Conservation (phyloP, 257 asterid species). For the Parsonsia alboflavescens region DNA sequence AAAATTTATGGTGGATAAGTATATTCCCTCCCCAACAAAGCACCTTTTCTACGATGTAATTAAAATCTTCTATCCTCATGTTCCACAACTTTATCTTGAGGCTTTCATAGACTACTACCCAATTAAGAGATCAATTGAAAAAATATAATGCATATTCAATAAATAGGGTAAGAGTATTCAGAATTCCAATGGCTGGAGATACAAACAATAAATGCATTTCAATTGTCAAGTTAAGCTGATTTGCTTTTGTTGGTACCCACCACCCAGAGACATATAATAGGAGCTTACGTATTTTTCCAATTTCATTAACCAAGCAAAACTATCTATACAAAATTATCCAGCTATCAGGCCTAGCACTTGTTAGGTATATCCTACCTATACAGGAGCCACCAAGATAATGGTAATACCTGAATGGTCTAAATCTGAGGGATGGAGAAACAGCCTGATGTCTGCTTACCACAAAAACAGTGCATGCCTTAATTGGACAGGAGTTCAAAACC, state of each 20-base stretch:
- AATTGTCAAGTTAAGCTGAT: too few species aligned
- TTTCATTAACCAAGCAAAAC: neutral
- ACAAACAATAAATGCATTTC: too few species aligned
- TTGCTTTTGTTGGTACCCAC: neutral
- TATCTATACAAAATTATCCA: neutral
- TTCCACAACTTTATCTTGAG: neutral
- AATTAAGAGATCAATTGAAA: too few species aligned
- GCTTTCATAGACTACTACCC: too few species aligned
- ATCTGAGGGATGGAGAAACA: too few species aligned
- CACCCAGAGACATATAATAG: neutral
- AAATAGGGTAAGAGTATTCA: neutral
- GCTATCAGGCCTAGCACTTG: neutral
- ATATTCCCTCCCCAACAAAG: neutral
- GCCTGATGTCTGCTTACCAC: neutral
- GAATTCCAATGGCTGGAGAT: neutral
- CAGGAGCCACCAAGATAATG: neutral
- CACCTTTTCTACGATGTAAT: neutral
- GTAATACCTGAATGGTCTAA: slow-evolving; percentile 1
- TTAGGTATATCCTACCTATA: neutral
- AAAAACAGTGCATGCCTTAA: neutral
- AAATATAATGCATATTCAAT: too few species aligned
- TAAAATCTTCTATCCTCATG: neutral
- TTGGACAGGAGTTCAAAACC: neutral
- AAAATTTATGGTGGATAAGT: neutral
- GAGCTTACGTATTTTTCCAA: neutral